Base-by-base conservation (phyloP, 352 stramenopile genomes). In the Phytophthora chlamydospora region DNA sequence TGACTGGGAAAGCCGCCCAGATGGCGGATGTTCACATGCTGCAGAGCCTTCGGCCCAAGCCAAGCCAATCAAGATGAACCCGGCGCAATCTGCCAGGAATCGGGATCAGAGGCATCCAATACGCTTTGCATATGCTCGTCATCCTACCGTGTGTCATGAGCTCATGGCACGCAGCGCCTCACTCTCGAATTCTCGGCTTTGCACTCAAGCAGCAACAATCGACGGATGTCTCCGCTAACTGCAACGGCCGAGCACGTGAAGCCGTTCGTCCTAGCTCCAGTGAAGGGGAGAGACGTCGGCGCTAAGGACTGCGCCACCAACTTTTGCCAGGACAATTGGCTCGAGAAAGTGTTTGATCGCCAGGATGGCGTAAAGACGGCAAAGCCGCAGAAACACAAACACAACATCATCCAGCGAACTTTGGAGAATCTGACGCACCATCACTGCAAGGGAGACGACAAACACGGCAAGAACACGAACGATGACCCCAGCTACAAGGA, bases 401-500 rank as follows among this genome's bases (percentile, higher is more conserved):
- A 32, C 32, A 69, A 58, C 36, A 62, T 77, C 29, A 58, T 73
- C 34, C 45, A 64, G 17, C 43, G 62, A 24, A 49, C 59, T 4
- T 34, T 77, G 2, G 21, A 45, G 21, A 67, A 35, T 43, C 29
- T 74, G 38, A 66, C 44, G 3, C 52, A 39, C 21, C 64, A 68
- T 16, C 36, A 33, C 35, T 39, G 12, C 39, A 63, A 64, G 10
- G 35, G 8, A 3, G n/a, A 40, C 17, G 27, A n/a, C 0, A 49
- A n/a, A 12, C 4, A 1, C 32, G 12, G 2, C n/a, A 54, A 38
- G 11, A 31, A 53, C 4, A 19, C 8, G 34, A 43, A 58, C 27
- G 45, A 68, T 13, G 53, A 62, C n/a, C n/a, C 50, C 36, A 66
- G 52, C 51, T 75, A 75, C 62, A 29, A 35, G 9, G 40, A 68